Base-by-base conservation (phyloP, 2,329 filamentous ascomycete genomes). In the Fusarium vanettenii region DNA sequence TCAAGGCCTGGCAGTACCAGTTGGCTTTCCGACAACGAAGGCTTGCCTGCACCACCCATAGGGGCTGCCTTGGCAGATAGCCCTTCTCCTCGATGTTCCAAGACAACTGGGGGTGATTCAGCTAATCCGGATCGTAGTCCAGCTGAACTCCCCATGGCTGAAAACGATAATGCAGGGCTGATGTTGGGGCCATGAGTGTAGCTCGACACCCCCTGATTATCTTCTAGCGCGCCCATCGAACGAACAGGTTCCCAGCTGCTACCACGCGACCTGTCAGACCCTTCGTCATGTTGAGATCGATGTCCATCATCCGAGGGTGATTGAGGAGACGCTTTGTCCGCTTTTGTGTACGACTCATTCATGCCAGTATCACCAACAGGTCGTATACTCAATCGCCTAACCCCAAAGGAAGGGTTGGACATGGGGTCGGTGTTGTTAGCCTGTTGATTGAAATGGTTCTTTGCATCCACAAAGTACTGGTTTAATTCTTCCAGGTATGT, bases 111-210 rank as follows among this genome's bases (percentile, higher is more conserved):
- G 25, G 61, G 9, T 18, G 65, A 50, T n/a, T 66, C 68, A 2
- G 61, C 39, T 13, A 70, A 66, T 1, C 31, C 62, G 2, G 75
- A 59, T 11, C 60, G 65, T 29, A 56, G 33, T 55, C 25, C 50
- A 22, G 66, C 39, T 4, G 55, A 45, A 25, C 62, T 62, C n/a
- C 72, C 76, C 39, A 68, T 48, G 4, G 66, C 62, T 2, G 48
- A 67, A 39, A 75, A 78, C 7, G 64, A 48, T 18, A 67, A 68
- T 6, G 50, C 59, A 37, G 72, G 66, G n/a, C 72, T 74, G 25
- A 31, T 64, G n/a, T 43, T 68, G 14, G 67, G 69, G 13, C 33
- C 48, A 7, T 62, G 43, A 6, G 37, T 48, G 48, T 63, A 64
- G 33, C 67, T 62, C 25, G 13, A 48, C 6, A 37, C 60, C 10